Evolutionary conservation across 768 basidiomycete genomes (phyloP).

Genomic region (Daedalea quercina): DNA sequence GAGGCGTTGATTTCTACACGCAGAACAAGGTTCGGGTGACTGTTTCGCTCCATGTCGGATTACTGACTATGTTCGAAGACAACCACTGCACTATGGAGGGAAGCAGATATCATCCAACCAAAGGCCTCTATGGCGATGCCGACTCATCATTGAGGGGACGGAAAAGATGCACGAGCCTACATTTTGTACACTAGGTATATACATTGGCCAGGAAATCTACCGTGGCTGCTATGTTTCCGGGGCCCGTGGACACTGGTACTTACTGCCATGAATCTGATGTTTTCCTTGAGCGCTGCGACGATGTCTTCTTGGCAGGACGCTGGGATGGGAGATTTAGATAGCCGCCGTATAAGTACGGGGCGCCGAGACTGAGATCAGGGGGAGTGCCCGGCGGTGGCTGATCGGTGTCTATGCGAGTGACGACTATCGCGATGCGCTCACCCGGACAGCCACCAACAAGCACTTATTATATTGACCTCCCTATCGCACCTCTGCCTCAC

Average conservation of each 20-base stretch:
- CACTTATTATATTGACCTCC: neutral
- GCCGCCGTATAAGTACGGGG: no score
- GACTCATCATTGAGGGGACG: slow-evolving; percentile 49
- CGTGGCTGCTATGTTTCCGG: no score
- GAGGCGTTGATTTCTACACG: slow-evolving; percentile 94
- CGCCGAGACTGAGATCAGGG: no score
- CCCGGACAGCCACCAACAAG: neutral
- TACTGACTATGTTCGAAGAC: slow-evolving; percentile 43
- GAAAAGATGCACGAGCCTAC: no score
- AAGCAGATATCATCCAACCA: slow-evolving; percentile 74
- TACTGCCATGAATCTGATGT: no score
- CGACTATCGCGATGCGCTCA: neutral
- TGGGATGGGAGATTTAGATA: no score
- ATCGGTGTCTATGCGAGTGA: neutral
- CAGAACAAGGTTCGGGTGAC: slow-evolving; percentile 69
- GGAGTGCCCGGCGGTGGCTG: neutral
- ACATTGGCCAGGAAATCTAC: no score
- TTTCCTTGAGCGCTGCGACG: no score
- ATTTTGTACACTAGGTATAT: no score
- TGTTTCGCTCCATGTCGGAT: neutral
- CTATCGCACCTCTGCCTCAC: neutral
- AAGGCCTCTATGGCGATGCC: slow-evolving; percentile 87
- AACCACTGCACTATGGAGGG: slow-evolving; percentile 87
- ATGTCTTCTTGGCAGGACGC: no score
- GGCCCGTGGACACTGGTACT: no score